phyloP scores from a whole-genome alignment of 1,284 basidiomycete genomes.

The Austroboletus novae-zelandiae region DNA sequence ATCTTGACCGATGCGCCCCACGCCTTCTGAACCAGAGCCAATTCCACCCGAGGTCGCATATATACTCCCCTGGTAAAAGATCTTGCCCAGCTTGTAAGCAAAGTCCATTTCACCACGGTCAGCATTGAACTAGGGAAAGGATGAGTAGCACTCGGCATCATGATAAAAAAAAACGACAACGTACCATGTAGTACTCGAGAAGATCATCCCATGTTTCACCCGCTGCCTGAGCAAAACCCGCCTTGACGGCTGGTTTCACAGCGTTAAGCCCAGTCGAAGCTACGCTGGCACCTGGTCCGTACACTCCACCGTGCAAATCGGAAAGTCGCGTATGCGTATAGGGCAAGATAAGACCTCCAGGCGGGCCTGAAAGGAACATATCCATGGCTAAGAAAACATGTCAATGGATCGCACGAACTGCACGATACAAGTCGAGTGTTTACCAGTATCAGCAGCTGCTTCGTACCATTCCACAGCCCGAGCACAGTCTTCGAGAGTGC shows the following conservation, averaged over 20 bases:
- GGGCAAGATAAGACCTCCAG: constrained; percentile 86
- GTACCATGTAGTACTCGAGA: constrained; percentile 84
- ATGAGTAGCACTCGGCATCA: constrained; percentile 4
- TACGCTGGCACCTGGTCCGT: constrained; percentile 90
- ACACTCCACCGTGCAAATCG: constrained; percentile 89
- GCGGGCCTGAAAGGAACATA: constrained; percentile 80
- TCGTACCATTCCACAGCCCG: constrained; percentile 86
- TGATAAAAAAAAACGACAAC: constrained; percentile 16
- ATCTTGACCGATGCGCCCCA: constrained; percentile 76
- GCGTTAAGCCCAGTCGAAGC: constrained; percentile 80
- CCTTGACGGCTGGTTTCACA: constrained; percentile 76
- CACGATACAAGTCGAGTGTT: constrained; percentile 33
- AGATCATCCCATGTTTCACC: constrained; percentile 93
- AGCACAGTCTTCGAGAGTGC: constrained; percentile 82
- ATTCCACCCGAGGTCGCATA: constrained; percentile 74
- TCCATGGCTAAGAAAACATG: constrained; percentile 53
- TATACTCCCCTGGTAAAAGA: constrained; percentile 93
- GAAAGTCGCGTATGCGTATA: constrained; percentile 82
- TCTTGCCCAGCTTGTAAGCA: constrained; percentile 84
- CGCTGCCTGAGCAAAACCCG: constrained; percentile 74
- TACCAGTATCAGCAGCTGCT: constrained; percentile 79
- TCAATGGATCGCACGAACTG: neutral
- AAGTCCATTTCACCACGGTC: constrained; percentile 85
- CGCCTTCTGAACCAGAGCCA: constrained; percentile 82
- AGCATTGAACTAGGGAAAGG: constrained; percentile 74